Percentiles rank a stretch among this genome's conserved stretches.
These are phyloP conservation scores for Rubia balearica DNA, from an alignment of 305 asterid species.

Conservation along the genomic window DNA sequence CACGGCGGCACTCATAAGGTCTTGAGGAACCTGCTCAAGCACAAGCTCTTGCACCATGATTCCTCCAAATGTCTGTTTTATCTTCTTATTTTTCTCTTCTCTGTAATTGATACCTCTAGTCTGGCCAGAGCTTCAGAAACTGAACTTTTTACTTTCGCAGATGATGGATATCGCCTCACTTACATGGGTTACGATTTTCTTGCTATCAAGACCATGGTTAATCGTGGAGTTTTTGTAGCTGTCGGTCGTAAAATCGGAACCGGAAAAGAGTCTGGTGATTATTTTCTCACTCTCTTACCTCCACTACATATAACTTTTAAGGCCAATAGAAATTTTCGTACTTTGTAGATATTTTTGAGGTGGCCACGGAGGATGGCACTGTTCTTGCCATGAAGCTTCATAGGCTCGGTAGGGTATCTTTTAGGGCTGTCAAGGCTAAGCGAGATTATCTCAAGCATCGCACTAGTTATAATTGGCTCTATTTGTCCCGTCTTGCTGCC, in stretches of 20 bases:
- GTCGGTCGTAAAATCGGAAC: conserved; percentile 96
- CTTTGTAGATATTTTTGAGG: conserved; percentile 80
- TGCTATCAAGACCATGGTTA: conserved; percentile 83
- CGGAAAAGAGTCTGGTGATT: conserved; percentile 89
- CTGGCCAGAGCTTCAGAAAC: neutral
- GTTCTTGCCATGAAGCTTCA: conserved; percentile 90
- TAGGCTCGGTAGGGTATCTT: conserved; percentile 90
- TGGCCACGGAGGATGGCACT: conserved; percentile 88
- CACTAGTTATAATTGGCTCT: conserved; percentile 82
- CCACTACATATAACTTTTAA: neutral
- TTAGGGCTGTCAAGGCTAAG: conserved; percentile 89
- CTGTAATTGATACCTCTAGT: too few relatives aligned
- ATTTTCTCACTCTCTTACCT: neutral
- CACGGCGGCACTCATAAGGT: conserved; percentile 96
- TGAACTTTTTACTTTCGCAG: conserved; percentile 21
- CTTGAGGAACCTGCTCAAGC: conserved; percentile 83
- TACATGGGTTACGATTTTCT: conserved; percentile 96
- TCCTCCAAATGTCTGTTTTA: conserved; percentile 63
- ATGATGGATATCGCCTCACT: conserved; percentile 92
- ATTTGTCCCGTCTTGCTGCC: conserved; percentile 92
- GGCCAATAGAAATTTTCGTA: neutral
- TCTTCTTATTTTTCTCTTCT: too few relatives aligned
- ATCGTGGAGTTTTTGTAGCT: conserved; percentile 75
- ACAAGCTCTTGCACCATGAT: conserved; percentile 91
- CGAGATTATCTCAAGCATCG: conserved; percentile 98